A percentile compares a stretch with the other conserved stretches of the same genome.
phyloP scores from a whole-genome alignment of 305 asterid species.

The Fraxinus velutina region DNA sequence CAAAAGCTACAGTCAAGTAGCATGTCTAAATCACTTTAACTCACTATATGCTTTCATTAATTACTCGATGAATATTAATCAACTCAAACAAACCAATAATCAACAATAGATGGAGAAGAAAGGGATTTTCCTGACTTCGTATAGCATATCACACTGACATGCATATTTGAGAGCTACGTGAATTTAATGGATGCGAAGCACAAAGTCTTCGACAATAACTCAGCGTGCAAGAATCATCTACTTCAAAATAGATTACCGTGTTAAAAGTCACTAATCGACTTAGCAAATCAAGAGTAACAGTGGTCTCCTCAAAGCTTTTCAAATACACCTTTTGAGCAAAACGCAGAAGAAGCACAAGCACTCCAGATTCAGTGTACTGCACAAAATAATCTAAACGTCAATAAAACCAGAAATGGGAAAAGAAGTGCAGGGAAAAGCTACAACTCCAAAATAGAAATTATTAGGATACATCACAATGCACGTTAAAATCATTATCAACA shows the following conservation, averaged over 20 bases:
- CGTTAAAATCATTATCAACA: conserved; percentile 3
- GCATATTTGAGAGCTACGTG: conserved; percentile 1
- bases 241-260: conserved; percentile 49
- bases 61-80: not conserved
- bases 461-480: conserved; percentile 5
- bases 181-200: conserved; percentile 9
- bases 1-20: not conserved
- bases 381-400: conserved; percentile 24
- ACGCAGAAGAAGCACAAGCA: conserved; percentile 72
- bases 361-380: conserved; percentile 82
- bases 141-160: not conserved
- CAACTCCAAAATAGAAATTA: not conserved
- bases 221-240: conserved; percentile 32
- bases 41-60: not conserved
- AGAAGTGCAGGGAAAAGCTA: conserved; percentile 9
- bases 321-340: conserved; percentile 60
- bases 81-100: not conserved
- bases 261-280: conserved; percentile 74
- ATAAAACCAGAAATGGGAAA: not conserved
- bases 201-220: conserved; percentile 31
- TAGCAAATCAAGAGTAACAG: conserved; percentile 65
- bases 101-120: not conserved
- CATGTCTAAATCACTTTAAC: not conserved
- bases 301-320: conserved; percentile 52
- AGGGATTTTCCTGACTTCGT: not conserved